phyloP scores from a whole-genome alignment of 768 basidiomycete genomes.

The Cystofilobasidium ferigula region DNA sequence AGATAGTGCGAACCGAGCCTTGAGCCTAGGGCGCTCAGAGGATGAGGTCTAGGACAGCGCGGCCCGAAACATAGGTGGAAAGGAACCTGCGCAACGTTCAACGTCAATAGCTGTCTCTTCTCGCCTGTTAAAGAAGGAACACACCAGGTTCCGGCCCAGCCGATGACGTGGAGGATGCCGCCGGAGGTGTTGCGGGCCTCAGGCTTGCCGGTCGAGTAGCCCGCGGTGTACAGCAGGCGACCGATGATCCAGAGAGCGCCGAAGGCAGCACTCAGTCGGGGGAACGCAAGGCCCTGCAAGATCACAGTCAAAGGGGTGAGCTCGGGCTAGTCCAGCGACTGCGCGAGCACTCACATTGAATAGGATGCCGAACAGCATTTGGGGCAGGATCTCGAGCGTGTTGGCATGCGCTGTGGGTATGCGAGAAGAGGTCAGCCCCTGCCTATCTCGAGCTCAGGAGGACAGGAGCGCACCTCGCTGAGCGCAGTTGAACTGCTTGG shows the following conservation, averaged over 20 bases:
- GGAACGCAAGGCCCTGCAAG: neutral
- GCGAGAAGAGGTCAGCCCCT: no score
- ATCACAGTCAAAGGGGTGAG: slow-evolving; percentile 12
- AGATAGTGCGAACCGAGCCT: no score
- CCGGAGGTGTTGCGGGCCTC: slow-evolving; percentile 3
- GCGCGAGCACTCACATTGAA: no score
- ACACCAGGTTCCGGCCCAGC: neutral
- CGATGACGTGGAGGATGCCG: slow-evolving; percentile 3
- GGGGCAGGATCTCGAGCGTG: slow-evolving; percentile 22
- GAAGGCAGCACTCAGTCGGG: neutral
- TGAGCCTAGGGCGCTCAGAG: neutral
- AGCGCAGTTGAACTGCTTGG: slow-evolving; percentile 6
- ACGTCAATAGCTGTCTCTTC: no score
- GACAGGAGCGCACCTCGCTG: neutral
- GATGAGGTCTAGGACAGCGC: neutral
- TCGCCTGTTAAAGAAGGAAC: no score
- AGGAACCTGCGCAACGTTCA: no score
- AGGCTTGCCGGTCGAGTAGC: slow-evolving; percentile 3
- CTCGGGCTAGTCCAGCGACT: no score
- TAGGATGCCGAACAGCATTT: slow-evolving; percentile 15
- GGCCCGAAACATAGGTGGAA: neutral
- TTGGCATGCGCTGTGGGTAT: neutral
- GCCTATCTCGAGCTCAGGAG: no score
- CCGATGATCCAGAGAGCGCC: slow-evolving; percentile 20
- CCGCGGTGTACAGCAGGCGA: slow-evolving; percentile 18